A percentile compares a stretch with the other conserved stretches of the same genome.
phyloP scores from a whole-genome alignment of 345 rosid genomes.

The Corchorus olitorius region DNA sequence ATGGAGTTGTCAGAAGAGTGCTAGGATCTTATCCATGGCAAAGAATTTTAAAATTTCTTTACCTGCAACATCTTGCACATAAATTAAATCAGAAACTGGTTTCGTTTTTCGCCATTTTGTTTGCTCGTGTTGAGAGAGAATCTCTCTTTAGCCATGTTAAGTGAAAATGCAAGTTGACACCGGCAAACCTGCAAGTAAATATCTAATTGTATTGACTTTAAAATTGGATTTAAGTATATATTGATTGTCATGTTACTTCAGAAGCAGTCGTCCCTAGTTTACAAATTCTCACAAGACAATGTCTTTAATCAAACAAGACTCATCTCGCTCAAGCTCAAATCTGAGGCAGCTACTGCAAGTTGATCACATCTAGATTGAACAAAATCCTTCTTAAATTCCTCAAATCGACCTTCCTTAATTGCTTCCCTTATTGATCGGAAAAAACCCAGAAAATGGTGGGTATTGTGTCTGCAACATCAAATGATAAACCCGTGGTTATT shows the following conservation, averaged over 20 bases:
- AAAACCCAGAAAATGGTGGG: conserved; percentile 69
- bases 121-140: background rate
- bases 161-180: too few species aligned
- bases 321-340: conserved; percentile 11
- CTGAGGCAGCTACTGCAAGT: conserved; percentile 25
- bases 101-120: background rate
- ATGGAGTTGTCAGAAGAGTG: background rate
- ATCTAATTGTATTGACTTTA: too few species aligned
- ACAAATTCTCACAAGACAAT: too few species aligned
- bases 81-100: background rate
- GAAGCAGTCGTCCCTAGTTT: too few species aligned
- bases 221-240: too few species aligned
- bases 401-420: conserved; percentile 56
- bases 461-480: conserved; percentile 62
- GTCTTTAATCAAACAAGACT: conserved; percentile 1
- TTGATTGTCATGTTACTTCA: too few species aligned
- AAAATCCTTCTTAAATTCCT: conserved; percentile 45
- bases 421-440: conserved; percentile 58
- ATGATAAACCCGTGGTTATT: background rate
- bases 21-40: background rate
- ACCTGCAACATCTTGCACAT: background rate
- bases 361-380: conserved; percentile 38
- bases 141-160: background rate
- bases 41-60: background rate
- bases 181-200: too few species aligned